A percentile compares a stretch with the other conserved stretches of the same genome.
Evolutionary conservation across 2,329 filamentous ascomycete species (phyloP).

Genomic region (Talaromyces amestolkiae): DNA sequence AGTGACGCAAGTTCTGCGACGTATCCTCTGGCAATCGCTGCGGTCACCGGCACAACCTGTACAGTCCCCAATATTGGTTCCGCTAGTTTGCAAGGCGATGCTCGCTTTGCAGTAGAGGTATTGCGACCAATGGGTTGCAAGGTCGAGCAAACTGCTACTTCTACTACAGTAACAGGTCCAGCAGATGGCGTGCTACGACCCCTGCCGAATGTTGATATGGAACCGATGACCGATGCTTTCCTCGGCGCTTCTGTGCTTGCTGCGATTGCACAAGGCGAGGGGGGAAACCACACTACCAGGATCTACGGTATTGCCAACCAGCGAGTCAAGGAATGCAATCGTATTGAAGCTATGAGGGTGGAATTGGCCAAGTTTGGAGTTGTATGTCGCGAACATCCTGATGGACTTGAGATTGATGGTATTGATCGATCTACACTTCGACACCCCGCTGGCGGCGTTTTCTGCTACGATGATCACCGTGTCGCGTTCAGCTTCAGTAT

Average conservation of each 20-base stretch:
- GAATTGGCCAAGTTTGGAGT: conserved; percentile 94
- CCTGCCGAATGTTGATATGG: conserved; percentile 87
- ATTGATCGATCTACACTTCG: conserved; percentile 51
- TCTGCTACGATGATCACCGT: conserved; percentile 96
- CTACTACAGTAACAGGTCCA: conserved; percentile 93
- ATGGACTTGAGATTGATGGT: conserved; percentile 75
- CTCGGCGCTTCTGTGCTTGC: conserved; percentile 90
- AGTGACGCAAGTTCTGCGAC: conserved; percentile 98
- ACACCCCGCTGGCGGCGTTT: conserved; percentile 65
- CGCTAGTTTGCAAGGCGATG: conserved; percentile 87
- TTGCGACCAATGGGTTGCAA: conserved; percentile 89
- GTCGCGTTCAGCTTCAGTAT: conserved; percentile 99
- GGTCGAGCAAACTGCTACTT: conserved; percentile 78
- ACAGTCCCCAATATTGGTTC: conserved; percentile 96
- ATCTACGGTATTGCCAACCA: conserved; percentile 97
- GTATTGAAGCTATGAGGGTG: conserved; percentile 91
- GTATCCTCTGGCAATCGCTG: conserved; percentile 89
- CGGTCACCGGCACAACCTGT: conserved; percentile 92
- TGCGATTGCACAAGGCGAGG: conserved; percentile 75
- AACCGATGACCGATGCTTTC: conserved; percentile 98
- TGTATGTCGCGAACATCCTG: conserved; percentile 78
- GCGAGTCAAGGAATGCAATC: conserved; percentile 96
- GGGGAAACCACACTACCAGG: conserved; percentile 62
- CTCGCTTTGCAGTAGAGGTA: conserved; percentile 87
- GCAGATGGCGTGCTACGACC: conserved; percentile 68